phyloP scores from a whole-genome alignment of 1,284 basidiomycete species.

The Marasmius fiardii region DNA sequence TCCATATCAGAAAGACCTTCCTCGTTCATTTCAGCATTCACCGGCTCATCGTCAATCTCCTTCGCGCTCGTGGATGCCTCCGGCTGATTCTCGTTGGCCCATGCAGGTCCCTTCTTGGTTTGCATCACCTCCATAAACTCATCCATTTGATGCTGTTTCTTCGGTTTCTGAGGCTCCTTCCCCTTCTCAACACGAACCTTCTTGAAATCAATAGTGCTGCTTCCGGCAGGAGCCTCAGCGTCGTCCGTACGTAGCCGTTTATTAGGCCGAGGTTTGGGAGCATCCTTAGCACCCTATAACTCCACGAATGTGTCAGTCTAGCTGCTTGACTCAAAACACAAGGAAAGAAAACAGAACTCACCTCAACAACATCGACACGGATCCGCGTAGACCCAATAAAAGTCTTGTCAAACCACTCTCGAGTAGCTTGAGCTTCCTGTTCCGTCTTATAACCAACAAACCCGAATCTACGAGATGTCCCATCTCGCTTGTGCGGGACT shows the following conservation, averaged over 20 bases:
- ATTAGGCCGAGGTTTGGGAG: slow-evolving; percentile 59
- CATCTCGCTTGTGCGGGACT: slow-evolving; percentile 75
- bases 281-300: slow-evolving; percentile 60
- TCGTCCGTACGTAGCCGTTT: slow-evolving; percentile 56
- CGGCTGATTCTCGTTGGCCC: slow-evolving; percentile 52
- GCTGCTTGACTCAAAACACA: slow-evolving; percentile 2
- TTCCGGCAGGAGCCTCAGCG: slow-evolving; percentile 20
- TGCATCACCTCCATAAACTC: slow-evolving; percentile 67
- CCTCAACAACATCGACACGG: slow-evolving; percentile 76
- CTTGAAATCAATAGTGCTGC: slow-evolving; percentile 14
- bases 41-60: slow-evolving; percentile 12
- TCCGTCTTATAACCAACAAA: slow-evolving; percentile 90
- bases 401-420: slow-evolving; percentile 84
- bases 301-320: slow-evolving; percentile 10
- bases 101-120: slow-evolving; percentile 60
- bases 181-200: slow-evolving; percentile 17
- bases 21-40: slow-evolving; percentile 20
- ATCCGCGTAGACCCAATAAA: slow-evolving; percentile 79
- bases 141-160: slow-evolving; percentile 42
- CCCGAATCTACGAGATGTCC: slow-evolving; percentile 84
- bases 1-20: slow-evolving; percentile 61
- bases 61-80: slow-evolving; percentile 17
- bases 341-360: slow-evolving; percentile 31
- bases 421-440: slow-evolving; percentile 72
- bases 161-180: slow-evolving; percentile 20